These are phyloP conservation scores for Primulina huaijiensis DNA, from an alignment of 257 asterid genomes.

Conservation along the genomic window DNA sequence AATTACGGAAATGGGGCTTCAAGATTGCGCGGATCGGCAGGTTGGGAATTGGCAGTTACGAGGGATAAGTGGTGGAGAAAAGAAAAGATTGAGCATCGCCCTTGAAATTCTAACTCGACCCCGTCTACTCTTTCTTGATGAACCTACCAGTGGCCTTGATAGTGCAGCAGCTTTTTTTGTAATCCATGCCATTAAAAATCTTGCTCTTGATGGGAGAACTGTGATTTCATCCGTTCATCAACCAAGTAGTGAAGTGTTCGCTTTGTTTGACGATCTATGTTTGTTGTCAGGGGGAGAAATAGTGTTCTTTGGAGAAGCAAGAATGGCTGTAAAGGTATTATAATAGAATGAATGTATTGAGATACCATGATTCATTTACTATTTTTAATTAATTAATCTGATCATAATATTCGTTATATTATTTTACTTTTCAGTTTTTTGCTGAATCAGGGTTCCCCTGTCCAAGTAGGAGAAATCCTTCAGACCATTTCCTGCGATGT, in stretches of 20 bases:
- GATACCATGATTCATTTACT: not conserved
- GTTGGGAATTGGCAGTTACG: slow-evolving; percentile 85
- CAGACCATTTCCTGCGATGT: slow-evolving; percentile 93
- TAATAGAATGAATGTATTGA: not conserved
- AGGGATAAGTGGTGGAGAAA: slow-evolving; percentile 95
- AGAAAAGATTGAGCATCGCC: slow-evolving; percentile 84
- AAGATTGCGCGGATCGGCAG: slow-evolving; percentile 73
- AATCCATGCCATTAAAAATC: slow-evolving; percentile 74
- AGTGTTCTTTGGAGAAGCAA: slow-evolving; percentile 86
- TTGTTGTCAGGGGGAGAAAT: slow-evolving; percentile 82
- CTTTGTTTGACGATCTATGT: slow-evolving; percentile 84
- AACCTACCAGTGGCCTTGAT: slow-evolving; percentile 93
- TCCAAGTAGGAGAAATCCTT: slow-evolving; percentile 90
- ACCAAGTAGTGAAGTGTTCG: slow-evolving; percentile 93
- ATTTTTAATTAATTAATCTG: not conserved
- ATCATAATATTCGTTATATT: not conserved
- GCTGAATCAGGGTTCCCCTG: slow-evolving; percentile 98
- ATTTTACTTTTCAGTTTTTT: slow-evolving; percentile 53
- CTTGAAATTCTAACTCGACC: slow-evolving; percentile 84
- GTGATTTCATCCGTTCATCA: slow-evolving; percentile 92
- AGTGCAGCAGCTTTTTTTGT: slow-evolving; percentile 96
- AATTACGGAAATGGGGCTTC: slow-evolving; percentile 82
- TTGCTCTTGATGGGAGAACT: slow-evolving; percentile 88
- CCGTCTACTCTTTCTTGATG: slow-evolving; percentile 81
- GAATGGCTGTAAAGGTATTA: slow-evolving; percentile 64